Evolutionary conservation across 495 filamentous ascomycete species (phyloP).

Genomic region (Neurospora sp.): DNA sequence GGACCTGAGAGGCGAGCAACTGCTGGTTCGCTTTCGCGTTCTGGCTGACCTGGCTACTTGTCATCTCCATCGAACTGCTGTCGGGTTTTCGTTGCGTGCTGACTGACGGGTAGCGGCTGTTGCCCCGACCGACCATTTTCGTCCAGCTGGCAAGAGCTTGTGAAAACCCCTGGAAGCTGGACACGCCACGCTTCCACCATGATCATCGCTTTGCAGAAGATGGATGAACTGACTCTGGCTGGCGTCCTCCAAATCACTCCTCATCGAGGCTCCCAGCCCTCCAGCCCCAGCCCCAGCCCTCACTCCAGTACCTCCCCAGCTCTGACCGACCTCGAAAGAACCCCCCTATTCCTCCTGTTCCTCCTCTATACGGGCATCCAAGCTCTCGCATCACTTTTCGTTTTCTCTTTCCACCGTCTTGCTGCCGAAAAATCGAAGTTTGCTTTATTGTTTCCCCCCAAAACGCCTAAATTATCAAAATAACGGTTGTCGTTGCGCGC

Average conservation of each 20-base stretch:
- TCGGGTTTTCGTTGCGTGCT: neutral
- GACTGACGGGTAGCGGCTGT: neutral
- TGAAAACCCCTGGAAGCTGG: neutral
- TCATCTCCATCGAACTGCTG: no score
- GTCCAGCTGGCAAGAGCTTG: neutral
- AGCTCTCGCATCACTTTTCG: slow-evolving; percentile 2
- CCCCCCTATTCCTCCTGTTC: neutral
- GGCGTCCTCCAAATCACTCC: neutral
- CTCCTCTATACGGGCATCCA: slow-evolving; percentile 1
- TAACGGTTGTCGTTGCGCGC: neutral
- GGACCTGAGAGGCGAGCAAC: neutral
- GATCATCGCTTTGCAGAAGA: neutral
- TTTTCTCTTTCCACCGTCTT: neutral
- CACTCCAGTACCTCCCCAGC: neutral
- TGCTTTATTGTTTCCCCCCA: neutral
- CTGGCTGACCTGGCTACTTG: neutral
- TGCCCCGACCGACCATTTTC: neutral
- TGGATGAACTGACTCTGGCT: neutral
- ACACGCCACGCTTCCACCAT: neutral
- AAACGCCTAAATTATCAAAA: neutral
- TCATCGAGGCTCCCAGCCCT: neutral
- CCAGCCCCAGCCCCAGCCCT: neutral
- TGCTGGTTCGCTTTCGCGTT: neutral
- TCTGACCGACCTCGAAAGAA: neutral
- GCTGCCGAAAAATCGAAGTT: neutral